Percentiles rank a stretch among this genome's conserved stretches.
Conservation (phyloP, 768 basidiomycete species). For the Tylopilus sp. region DNA sequence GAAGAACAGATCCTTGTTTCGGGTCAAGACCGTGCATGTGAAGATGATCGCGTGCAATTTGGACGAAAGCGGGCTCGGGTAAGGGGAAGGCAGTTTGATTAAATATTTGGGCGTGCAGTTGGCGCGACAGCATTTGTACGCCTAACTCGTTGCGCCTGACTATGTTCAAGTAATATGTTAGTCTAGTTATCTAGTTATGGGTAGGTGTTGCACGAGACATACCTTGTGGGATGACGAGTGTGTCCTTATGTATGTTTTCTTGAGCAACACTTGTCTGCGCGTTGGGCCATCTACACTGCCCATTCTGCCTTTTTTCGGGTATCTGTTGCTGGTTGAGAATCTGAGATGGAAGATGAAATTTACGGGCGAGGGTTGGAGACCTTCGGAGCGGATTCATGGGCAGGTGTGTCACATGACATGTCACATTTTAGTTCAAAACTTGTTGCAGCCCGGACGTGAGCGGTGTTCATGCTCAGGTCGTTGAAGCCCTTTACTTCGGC, state of each 20-base stretch:
- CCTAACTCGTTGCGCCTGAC: conserved; percentile 82
- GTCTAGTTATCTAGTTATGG: background rate
- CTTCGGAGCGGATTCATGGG: conserved; percentile 19
- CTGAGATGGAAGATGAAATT: conserved; percentile 12
- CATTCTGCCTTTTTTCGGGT: background rate
- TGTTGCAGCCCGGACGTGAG: too few species aligned
- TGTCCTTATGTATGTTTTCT: background rate
- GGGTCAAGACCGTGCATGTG: conserved; percentile 78
- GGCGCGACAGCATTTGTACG: conserved; percentile 86
- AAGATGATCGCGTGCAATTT: conserved; percentile 80
- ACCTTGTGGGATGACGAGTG: background rate
- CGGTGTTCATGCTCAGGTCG: too few species aligned
- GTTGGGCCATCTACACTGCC: background rate
- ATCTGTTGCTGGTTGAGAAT: conserved; percentile 15
- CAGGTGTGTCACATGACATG: background rate
- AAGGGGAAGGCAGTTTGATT: conserved; percentile 59
- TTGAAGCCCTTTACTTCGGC: too few species aligned
- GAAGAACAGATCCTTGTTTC: conserved; percentile 74
- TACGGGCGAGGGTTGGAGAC: conserved; percentile 11
- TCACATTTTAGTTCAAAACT: too few species aligned
- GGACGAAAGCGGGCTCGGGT: conserved; percentile 58
- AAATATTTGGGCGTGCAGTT: conserved; percentile 83
- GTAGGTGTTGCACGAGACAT: background rate
- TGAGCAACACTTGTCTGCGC: background rate
- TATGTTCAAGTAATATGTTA: conserved; percentile 17